Evolutionary conservation across 2,329 filamentous ascomycete genomes (phyloP).

Genomic region (Purpureocillium lavendulum): DNA sequence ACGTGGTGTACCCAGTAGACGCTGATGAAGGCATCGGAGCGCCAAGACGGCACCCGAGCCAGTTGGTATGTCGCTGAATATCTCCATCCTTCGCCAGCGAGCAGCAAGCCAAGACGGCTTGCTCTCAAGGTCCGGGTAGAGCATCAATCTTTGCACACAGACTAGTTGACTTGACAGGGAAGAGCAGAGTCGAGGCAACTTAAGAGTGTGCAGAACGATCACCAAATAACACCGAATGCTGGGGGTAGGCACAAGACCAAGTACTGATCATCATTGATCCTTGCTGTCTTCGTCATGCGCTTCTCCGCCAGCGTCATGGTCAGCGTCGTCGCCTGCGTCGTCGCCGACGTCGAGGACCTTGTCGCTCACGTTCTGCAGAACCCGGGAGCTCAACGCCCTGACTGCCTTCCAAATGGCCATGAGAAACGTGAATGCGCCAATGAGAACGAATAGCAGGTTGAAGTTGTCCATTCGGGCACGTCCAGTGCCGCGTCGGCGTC

Average conservation of each 20-base stretch:
- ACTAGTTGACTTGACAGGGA: constrained; percentile 91
- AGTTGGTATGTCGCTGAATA: constrained; percentile 17
- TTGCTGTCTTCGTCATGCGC: constrained; percentile 34
- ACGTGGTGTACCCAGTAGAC: constrained; percentile 25
- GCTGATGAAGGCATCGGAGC: constrained; percentile 19
- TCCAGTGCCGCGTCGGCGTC: constrained; percentile 53
- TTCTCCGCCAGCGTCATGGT: constrained; percentile 36
- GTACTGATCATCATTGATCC: constrained; percentile 15
- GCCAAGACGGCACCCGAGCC: constrained; percentile 18
- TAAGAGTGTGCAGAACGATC: constrained; percentile 73
- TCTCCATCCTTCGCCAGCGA: constrained; percentile 19
- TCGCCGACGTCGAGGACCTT: constrained; percentile 74
- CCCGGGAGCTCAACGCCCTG: constrained; percentile 59
- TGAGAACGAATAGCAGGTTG: constrained; percentile 68
- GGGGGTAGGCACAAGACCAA: not conserved
- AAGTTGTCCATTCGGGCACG: constrained; percentile 71
- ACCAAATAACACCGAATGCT: not conserved
- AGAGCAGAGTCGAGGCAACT: constrained; percentile 75
- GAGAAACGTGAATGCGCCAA: constrained; percentile 75
- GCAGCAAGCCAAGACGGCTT: constrained; percentile 42
- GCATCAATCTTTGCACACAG: constrained; percentile 79
- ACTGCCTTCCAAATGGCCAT: constrained; percentile 81
- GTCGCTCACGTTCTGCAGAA: constrained; percentile 72
- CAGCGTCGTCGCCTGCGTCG: constrained; percentile 44
- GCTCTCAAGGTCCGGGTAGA: constrained; percentile 31